Evolutionary conservation across 73 alveolate genomes (phyloP).

Genomic region (Paraurostyla sp.): DNA sequence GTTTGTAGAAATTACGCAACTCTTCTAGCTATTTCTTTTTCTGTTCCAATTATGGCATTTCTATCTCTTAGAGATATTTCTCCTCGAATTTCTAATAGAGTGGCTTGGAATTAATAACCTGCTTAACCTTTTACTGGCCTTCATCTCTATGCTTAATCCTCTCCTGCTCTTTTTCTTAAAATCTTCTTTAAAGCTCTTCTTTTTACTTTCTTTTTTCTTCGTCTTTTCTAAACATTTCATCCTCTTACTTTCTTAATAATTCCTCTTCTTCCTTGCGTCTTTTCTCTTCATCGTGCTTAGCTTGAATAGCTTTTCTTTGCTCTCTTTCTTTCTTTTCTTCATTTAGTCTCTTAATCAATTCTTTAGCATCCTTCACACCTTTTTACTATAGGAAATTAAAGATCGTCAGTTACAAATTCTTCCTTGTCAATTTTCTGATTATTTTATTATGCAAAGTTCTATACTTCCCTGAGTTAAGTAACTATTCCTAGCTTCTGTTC

Average conservation of each 20-base stretch:
- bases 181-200: conserved; percentile 9
- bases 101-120: conserved; percentile 48
- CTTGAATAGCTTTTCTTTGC: conserved; percentile 12
- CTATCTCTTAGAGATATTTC: conserved; percentile 27
- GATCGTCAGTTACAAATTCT: conserved; percentile 23
- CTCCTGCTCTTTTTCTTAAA: conserved; percentile 32
- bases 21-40: conserved; percentile 63
- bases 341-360: conserved; percentile 27
- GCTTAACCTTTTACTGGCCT: conserved; percentile 8
- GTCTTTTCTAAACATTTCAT: not conserved
- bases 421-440: conserved; percentile 44
- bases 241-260: not conserved
- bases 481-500: conserved; percentile 27
- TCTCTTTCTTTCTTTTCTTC: conserved; percentile 64
- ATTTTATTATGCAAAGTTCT: not conserved
- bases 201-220: conserved; percentile 8
- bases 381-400: conserved; percentile 6
- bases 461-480: not conserved
- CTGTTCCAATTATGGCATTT: conserved; percentile 62
- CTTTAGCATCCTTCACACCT: conserved; percentile 24
- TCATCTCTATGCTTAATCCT: not conserved
- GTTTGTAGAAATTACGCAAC: conserved; percentile 52
- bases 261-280: conserved; percentile 27
- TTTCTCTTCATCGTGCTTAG: not conserved
- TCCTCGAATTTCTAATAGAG: conserved; percentile 60